Evolutionary conservation across 441 rosid species (phyloP), one percentile per base, ranked within the genome.

Genomic region (Rhodomyrtus psidioides): DNA sequence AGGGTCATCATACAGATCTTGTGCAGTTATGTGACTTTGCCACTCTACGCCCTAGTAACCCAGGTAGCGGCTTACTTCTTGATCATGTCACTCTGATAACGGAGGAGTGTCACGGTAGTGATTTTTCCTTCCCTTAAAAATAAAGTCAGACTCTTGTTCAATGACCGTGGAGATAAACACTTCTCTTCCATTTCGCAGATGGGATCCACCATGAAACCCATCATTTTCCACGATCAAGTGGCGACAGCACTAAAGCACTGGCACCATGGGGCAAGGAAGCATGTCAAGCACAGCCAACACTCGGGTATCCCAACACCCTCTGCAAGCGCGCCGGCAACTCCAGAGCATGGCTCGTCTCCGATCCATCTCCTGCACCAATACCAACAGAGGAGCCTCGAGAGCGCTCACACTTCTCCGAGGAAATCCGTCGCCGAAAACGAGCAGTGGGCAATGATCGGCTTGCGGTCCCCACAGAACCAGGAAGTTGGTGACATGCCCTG

Each of bases 21-120:
- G 53, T 97, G 99, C 94, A 97, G 99, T 86, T 97, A 97, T 65
- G 95, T 97, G 88, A 96, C 98, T 46, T 93, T 97, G 83, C 99
- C 99, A 62, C 95, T 97, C 27, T 96, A 97, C 85, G 99, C 99
- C 54, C 86, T 97, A 53, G 99, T 97, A 82, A 97, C 98, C 27
- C 99, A 97, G 95, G 98, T 76, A 89, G 87, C 7, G 26, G 54
- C 12, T 27, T 83, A 49, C 19, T 56, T 14, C 12, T 56, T 14
- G 34, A 54, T 55, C 19, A 1, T 15, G 2, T 26, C 27, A 24
- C 30, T 70, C 49, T 34, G 21, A 34, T 10, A 19, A 70, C 10
- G 79, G 49, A 70, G 62, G 76, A 17, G 79, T 39, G 79, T 70
- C 79, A 21, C 49, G 1, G n/a, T 70, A 21, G 79, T 70, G 79